Evolutionary conservation across 2,329 filamentous ascomycete species (phyloP), one percentile per base, ranked within the genome.

Genomic region (Metarhizium humberi): DNA sequence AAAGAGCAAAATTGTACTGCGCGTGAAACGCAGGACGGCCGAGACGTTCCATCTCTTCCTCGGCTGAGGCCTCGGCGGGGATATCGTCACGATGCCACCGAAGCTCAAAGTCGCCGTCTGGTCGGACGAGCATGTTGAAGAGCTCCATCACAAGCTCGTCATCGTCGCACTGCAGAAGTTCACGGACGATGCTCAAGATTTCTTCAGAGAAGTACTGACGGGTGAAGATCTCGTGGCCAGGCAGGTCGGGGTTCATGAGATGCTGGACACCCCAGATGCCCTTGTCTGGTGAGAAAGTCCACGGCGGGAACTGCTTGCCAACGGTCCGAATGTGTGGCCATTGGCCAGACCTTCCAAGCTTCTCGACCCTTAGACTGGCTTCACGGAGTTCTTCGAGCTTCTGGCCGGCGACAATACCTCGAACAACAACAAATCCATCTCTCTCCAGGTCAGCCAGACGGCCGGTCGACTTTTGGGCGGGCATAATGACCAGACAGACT

Each of bases 191-290:
- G 34, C 70, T 67, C 0, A 92, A 69, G 7, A 92, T 73, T 30
- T 77, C 75, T 25, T 79, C 73, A 38, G 84, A 81, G 67, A 95
- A 95, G 72, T 96, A 95, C 55, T 80, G 76, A 52, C 75, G 68
- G 5, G 84, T 79, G 70, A 92, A 95, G 3, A 77, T 67, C 3
- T 76, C 69, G 57, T 81, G 77, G 54, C 80, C 78, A 0, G 83
- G 79, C 61, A 92, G 81, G 1, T 78, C 74, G 0, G 90, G 90
- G 69, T 92, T 86, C 64, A 95, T 77, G 5, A 95, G 78, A 69
- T 92, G 88, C 75, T 95, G 90, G 3, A 95, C 86, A 59, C 90
- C 90, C 91, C 90, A 95, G 69, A 95, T 95, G 20, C 89, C 89
- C 52, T 77, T 69, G 3, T 74, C 70, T 1, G 77, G 73, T 51